Conservation (phyloP, 257 asterid genomes). For the Gardenia jasminoides region DNA sequence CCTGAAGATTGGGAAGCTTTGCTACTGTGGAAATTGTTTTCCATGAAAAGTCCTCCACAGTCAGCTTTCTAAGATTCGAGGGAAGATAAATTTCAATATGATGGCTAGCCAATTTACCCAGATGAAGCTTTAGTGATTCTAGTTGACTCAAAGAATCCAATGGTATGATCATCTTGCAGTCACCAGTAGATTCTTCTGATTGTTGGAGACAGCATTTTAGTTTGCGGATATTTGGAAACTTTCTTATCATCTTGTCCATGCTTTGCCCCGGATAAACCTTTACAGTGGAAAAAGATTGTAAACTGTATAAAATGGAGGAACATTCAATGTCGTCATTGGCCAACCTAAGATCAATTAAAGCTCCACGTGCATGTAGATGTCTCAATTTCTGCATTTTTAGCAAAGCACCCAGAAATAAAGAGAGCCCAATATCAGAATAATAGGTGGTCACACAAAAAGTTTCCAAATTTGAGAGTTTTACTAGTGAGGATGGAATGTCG, state of each 20-base stretch:
- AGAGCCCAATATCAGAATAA: too few relatives aligned
- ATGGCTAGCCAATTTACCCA: too few relatives aligned
- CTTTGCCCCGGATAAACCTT: background rate
- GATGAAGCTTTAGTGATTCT: background rate
- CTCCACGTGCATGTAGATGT: background rate
- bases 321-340: background rate
- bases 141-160: background rate
- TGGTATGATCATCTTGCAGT: background rate
- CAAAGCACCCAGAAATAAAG: background rate
- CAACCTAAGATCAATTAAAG: too few relatives aligned
- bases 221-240: background rate
- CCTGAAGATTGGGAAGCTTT: too few relatives aligned
- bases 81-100: too few relatives aligned
- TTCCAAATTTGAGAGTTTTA: constrained; percentile 3
- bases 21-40: too few relatives aligned
- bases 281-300: background rate
- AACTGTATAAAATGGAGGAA: background rate
- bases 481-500: background rate
- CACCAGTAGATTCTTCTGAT: background rate
- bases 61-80: too few relatives aligned
- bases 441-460: background rate
- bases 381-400: background rate
- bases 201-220: background rate
- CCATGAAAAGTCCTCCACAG: too few relatives aligned
- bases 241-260: background rate